Evolutionary conservation across 2,329 filamentous ascomycete species (phyloP), one percentile per base, ranked within the genome.

Genomic region (Knufia petricola): DNA sequence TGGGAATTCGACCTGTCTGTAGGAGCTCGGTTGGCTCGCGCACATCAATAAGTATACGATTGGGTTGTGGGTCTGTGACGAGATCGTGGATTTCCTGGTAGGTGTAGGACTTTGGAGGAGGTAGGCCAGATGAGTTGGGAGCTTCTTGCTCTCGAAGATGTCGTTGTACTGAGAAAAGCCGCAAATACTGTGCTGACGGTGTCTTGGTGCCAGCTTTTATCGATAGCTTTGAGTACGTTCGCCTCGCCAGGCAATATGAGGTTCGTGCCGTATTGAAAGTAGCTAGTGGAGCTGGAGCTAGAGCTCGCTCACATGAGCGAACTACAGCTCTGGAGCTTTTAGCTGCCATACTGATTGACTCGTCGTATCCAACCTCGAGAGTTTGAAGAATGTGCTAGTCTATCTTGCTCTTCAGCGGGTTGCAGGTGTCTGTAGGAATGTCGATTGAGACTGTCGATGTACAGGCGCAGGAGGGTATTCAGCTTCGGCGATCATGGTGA

Each of bases 1-100:
- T 77, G 1, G 92, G 92, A 61, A 98, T 95, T 4, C 69, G 65
- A 10, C 71, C 69, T 1, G 69, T 70, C 17, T 63, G 57, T 45
- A 54, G 53, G n/a, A 73, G 57, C 58, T 73, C 69, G 52, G 61
- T 56, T 48, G 71, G 70, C 62, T 73, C 70, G 54, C 71, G 70
- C 53, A 73, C 71, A 55, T 73, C 71, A 52, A 61, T 59, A n/a
- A 61, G 49, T 49, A 60, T 53, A 17, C 53, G 54, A 10, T 52
- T 44, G n/a, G 55, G 48, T 31, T 34, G 45, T 2, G 55, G 54
- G 26, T 36, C 21, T 4, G 52, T 30, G 21, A 46, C 36, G 12
- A 58, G 40, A 17, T 37, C 30, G 30, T 56, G 52, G 13, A 61
- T 50, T 21, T 59, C 57, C 24, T 46, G 21, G 53, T 56, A 58